These are phyloP conservation scores for Spongiforma sp. DNA, from an alignment of 1,284 basidiomycete genomes.

Conservation along the genomic window DNA sequence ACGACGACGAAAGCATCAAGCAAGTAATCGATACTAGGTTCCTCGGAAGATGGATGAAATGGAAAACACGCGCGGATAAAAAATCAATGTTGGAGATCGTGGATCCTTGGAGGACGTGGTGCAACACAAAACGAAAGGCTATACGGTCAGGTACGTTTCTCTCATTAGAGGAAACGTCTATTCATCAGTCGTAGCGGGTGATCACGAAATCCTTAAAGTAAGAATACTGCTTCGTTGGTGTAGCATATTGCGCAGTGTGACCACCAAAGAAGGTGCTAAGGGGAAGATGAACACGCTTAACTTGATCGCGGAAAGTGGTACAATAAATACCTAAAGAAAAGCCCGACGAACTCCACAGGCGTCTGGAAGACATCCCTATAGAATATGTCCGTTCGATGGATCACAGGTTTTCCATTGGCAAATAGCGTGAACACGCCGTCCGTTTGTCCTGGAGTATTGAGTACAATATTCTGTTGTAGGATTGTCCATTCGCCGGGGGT, in stretches of 20 bases:
- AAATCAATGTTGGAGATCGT: too few species aligned
- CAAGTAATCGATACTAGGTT: too few species aligned
- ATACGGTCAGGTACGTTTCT: background rate
- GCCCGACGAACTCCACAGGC: constrained; percentile 60
- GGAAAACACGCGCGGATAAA: too few species aligned
- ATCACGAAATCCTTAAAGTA: constrained; percentile 76
- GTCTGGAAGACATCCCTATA: constrained; percentile 52
- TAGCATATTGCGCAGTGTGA: constrained; percentile 64
- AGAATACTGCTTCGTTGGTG: constrained; percentile 71
- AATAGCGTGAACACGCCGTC: constrained; percentile 56
- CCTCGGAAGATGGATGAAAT: too few species aligned
- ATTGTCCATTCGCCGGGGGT: constrained; percentile 69
- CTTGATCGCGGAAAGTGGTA: background rate
- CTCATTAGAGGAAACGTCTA: background rate
- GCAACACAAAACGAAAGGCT: too few species aligned
- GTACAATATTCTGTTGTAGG: constrained; percentile 61
- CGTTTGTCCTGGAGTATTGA: constrained; percentile 72
- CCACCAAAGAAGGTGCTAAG: constrained; percentile 82
- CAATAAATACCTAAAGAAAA: constrained; percentile 79
- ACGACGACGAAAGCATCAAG: too few species aligned
- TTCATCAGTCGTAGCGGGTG: constrained; percentile 26
- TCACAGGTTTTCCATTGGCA: constrained; percentile 58
- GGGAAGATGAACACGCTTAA: background rate
- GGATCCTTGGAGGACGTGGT: too few species aligned
- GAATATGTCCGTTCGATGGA: constrained; percentile 60